Evolutionary conservation across 805 yeast species (phyloP).

Genomic region (Starmerella lactis-condensi): DNA sequence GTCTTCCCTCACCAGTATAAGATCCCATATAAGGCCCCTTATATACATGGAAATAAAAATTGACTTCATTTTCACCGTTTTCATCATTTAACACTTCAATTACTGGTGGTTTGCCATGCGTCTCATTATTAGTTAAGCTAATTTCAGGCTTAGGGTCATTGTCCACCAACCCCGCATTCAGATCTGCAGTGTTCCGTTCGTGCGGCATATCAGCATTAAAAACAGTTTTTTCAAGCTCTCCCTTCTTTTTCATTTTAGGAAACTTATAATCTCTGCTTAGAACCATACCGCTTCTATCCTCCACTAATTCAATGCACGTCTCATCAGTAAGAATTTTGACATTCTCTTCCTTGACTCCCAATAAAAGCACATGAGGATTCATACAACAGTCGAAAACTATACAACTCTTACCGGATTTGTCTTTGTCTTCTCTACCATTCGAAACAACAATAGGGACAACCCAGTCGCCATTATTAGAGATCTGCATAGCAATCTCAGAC

Average conservation of each 20-base stretch:
- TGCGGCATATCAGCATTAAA: constrained; percentile 9
- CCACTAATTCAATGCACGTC: constrained; percentile 71
- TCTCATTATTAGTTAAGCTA: neutral
- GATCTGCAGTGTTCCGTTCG: neutral
- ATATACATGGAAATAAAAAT: constrained; percentile 12
- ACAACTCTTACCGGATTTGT: constrained; percentile 46
- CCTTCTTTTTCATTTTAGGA: constrained; percentile 62
- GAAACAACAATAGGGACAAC: constrained; percentile 68
- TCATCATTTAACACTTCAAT: neutral
- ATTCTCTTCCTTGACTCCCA: constrained; percentile 42
- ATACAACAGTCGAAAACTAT: constrained; percentile 66
- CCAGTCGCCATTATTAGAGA: constrained; percentile 58
- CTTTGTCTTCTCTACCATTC: constrained; percentile 33
- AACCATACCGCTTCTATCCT: constrained; percentile 31
- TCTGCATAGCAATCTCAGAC: constrained; percentile 34
- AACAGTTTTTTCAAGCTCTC: constrained; percentile 32
- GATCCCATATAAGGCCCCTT: constrained; percentile 12
- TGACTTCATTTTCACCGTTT: neutral
- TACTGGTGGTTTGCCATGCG: neutral
- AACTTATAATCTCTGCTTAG: constrained; percentile 43
- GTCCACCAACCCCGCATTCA: neutral
- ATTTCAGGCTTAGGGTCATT: neutral
- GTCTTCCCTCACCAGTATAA: constrained; percentile 10
- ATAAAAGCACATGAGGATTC: constrained; percentile 40
- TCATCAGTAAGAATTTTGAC: constrained; percentile 51